Percentiles rank a stretch among this genome's conserved stretches.
Conservation (phyloP, 257 asterid genomes). For the Nicotiana noctiflora region DNA sequence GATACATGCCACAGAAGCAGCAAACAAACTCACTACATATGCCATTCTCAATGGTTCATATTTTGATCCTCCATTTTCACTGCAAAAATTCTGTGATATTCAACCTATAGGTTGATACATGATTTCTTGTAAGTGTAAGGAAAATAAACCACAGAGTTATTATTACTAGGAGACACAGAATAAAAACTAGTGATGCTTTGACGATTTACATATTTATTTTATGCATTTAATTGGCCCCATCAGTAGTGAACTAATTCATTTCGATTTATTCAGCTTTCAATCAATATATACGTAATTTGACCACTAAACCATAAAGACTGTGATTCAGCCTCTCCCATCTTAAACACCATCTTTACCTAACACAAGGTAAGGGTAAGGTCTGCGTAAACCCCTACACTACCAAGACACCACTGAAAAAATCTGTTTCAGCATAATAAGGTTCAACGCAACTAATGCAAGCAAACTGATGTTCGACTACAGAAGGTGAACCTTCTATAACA, state of each 20-base stretch:
- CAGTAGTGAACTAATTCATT: neutral
- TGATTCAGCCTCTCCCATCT: neutral
- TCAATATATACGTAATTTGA: neutral
- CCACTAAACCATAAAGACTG: neutral
- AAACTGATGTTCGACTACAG: neutral
- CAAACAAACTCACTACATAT: constrained; percentile 57
- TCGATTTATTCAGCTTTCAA: neutral
- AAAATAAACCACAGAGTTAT: neutral
- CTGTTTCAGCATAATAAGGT: neutral
- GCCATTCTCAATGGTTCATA: constrained; percentile 46
- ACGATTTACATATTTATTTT: neutral
- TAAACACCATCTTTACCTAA: too few species aligned
- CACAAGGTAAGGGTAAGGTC: too few species aligned
- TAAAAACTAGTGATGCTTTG: neutral
- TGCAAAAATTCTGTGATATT: constrained; percentile 39
- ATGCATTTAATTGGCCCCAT: neutral
- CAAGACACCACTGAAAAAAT: neutral
- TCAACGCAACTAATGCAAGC: neutral
- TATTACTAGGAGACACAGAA: neutral
- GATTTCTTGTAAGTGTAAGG: neutral
- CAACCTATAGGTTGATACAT: constrained; percentile 30
- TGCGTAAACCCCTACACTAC: too few species aligned
- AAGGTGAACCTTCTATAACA: too few species aligned
- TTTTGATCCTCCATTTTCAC: constrained; percentile 46
- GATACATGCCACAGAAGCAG: constrained; percentile 76